Conservation (phyloP, 2,329 filamentous ascomycete species). For the Colletotrichum sp. region DNA sequence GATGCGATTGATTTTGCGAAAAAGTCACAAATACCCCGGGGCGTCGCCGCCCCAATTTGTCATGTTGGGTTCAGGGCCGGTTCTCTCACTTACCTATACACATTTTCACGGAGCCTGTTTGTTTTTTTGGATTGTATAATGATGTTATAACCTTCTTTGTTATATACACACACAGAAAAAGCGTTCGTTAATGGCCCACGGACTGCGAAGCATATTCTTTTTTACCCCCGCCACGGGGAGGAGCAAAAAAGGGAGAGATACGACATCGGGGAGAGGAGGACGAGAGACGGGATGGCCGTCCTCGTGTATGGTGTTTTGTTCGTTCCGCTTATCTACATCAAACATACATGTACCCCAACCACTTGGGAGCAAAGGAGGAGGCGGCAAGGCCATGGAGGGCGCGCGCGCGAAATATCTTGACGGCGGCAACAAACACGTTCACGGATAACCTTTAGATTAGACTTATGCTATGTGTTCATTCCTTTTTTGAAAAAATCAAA, state of each 20-base stretch:
- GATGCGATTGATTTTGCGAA: conserved; percentile 7
- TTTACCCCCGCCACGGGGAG: background rate
- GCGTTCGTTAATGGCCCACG: conserved; percentile 11
- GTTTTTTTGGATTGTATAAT: conserved; percentile 19
- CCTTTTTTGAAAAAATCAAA: background rate
- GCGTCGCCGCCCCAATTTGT: conserved; percentile 2
- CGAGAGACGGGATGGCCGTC: background rate
- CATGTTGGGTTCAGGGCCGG: conserved; percentile 16
- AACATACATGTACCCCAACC: background rate
- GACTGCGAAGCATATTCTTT: background rate
- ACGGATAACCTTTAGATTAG: conserved; percentile 6
- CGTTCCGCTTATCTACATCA: background rate
- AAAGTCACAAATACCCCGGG: conserved; percentile 12
- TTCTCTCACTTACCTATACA: conserved; percentile 2
- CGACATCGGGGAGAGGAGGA: background rate
- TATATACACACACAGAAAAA: conserved; percentile 7
- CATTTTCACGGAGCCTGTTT: conserved; percentile 9
- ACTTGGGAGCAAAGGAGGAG: background rate
- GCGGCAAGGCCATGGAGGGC: background rate
- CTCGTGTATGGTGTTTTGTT: background rate
- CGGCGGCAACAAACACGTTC: background rate
- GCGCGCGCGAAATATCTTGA: background rate
- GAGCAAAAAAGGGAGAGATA: background rate
- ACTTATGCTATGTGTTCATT: background rate
- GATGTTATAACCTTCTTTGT: conserved; percentile 10